Percentiles rank a stretch among this genome's conserved stretches.
Evolutionary conservation across 129 eudicot genomes (phyloP).

Genomic region (Flaveria linearis): DNA sequence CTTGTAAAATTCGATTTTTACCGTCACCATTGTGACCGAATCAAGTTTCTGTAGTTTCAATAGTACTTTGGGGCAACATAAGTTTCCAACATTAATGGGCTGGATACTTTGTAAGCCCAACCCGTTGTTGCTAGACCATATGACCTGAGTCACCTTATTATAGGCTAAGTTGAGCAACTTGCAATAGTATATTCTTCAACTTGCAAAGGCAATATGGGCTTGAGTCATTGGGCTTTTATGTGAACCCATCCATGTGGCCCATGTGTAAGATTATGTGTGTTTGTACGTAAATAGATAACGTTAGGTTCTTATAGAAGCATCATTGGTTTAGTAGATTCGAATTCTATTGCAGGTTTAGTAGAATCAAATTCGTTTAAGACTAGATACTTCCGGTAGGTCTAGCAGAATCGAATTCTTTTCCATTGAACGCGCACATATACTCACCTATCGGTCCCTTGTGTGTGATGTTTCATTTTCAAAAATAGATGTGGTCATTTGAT

Average conservation of each 20-base stretch:
- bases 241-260: neutral
- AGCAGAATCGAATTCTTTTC: slow-evolving; percentile 5
- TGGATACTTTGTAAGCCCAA: neutral
- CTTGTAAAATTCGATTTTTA: slow-evolving; percentile 23
- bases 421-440: neutral
- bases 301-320: neutral
- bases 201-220: neutral
- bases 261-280: neutral
- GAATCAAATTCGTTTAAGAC: neutral
- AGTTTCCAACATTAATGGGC: slow-evolving; percentile 9
- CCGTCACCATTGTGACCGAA: slow-evolving; percentile 1
- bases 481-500: too few relatives aligned
- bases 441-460: slow-evolving; percentile 1
- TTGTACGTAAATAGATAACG: neutral
- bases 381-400: neutral
- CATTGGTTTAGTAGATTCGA: too few relatives aligned
- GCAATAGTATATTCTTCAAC: neutral
- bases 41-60: neutral
- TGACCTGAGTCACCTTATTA: too few relatives aligned
- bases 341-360: too few relatives aligned
- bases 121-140: too few relatives aligned
- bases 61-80: neutral
- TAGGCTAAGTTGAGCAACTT: neutral
- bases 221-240: slow-evolving; percentile 4
- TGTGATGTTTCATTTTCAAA: neutral